A percentile compares a stretch with the other conserved stretches of the same genome.
phyloP scores from a whole-genome alignment of 1,139 yeast genomes.

The Suhomyces terraborum region DNA sequence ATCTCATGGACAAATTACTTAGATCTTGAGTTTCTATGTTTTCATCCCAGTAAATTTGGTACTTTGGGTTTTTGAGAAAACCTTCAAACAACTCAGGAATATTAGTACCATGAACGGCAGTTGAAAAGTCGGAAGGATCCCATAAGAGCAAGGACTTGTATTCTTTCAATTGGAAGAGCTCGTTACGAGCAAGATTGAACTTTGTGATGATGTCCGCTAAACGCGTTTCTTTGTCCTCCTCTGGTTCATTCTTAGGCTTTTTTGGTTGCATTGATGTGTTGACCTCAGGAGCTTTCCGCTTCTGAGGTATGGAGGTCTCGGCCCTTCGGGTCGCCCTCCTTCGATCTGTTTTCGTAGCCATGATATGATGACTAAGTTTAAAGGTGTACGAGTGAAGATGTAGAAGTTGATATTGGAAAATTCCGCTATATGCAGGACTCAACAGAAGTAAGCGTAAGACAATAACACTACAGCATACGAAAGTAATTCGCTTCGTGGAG shows the following conservation, averaged over 20 bases:
- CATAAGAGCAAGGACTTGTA: constrained; percentile 61
- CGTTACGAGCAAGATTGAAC: constrained; percentile 49
- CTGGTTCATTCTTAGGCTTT: background rate
- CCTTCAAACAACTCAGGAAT: constrained; percentile 41
- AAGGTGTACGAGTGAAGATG: background rate
- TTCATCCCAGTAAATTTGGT: constrained; percentile 38
- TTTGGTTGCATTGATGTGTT: constrained; percentile 2
- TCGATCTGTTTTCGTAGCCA: constrained; percentile 12
- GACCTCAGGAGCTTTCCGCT: constrained; percentile 7
- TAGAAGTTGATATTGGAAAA: constrained; percentile 3
- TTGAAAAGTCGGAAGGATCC: constrained; percentile 53
- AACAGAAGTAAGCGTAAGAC: background rate
- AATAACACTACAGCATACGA: too few relatives aligned
- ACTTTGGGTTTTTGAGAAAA: constrained; percentile 32
- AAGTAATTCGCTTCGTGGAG: too few relatives aligned
- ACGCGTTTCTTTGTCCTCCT: constrained; percentile 20
- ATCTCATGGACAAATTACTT: constrained; percentile 40
- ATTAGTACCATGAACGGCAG: constrained; percentile 15
- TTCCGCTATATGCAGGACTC: constrained; percentile 1
- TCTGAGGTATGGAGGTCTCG: constrained; percentile 8
- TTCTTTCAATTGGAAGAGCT: constrained; percentile 59
- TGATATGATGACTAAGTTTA: constrained; percentile 2
- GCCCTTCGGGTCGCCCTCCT: constrained; percentile 8
- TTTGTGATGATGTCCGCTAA: constrained; percentile 42
- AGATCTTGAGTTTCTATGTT: constrained; percentile 31